These are phyloP conservation scores for Tirmania nivea DNA, from an alignment of 495 filamentous ascomycete genomes.

Conservation along the genomic window DNA sequence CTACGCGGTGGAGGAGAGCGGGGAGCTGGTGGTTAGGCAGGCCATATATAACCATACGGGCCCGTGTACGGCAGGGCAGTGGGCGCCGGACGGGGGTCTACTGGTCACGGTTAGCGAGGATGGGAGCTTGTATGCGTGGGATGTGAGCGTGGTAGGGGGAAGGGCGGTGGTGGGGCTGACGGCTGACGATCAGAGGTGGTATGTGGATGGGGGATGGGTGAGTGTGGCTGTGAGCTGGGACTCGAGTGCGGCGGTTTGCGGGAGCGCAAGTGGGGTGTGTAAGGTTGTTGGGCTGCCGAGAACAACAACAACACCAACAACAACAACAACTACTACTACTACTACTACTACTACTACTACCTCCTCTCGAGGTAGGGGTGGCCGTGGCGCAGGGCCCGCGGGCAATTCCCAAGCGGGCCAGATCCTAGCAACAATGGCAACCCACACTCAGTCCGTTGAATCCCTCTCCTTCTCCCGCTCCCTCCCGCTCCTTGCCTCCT, in stretches of 20 bases:
- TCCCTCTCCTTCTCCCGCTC: conserved; percentile 59
- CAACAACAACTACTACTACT: conserved; percentile 22
- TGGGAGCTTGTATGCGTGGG: conserved; percentile 72
- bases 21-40: conserved; percentile 54
- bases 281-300: conserved; percentile 67
- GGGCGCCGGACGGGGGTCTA: conserved; percentile 71
- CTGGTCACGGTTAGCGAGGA: conserved; percentile 84
- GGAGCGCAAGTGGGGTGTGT: conserved; percentile 68
- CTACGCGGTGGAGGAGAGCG: conserved; percentile 53
- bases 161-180: conserved; percentile 64
- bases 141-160: conserved; percentile 42
- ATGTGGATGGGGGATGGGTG: conserved; percentile 76
- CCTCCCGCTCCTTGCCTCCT: conserved; percentile 60
- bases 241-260: conserved; percentile 58
- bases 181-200: conserved; percentile 64
- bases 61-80: conserved; percentile 72
- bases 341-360: conserved; percentile 18
- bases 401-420: conserved; percentile 47
- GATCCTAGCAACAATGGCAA: conserved; percentile 42
- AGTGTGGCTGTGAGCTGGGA: conserved; percentile 60
- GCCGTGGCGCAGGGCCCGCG: conserved; percentile 15
- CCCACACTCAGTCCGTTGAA: conserved; percentile 62
- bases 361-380: conserved; percentile 18
- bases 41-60: conserved; percentile 76
- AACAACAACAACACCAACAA: conserved; percentile 20